Conservation (phyloP, 768 basidiomycete species). For the Panaeolus papilionaceus region DNA sequence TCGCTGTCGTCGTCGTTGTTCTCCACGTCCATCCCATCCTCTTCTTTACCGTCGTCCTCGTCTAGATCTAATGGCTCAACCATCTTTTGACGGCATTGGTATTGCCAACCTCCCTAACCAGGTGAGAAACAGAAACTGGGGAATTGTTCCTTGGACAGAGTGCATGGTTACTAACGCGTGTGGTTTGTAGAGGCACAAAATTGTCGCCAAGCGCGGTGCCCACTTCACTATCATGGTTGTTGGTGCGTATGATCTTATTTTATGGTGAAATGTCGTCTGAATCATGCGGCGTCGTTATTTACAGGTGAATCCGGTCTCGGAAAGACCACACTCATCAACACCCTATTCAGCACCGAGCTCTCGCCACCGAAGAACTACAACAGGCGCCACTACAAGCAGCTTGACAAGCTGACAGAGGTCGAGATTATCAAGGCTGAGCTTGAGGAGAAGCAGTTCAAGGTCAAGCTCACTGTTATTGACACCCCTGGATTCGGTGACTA, state of each 20-base stretch:
- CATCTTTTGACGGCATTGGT: conserved; percentile 80
- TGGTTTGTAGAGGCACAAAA: conserved; percentile 88
- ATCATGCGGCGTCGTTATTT: background rate
- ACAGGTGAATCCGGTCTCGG: conserved; percentile 96
- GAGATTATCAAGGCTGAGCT: conserved; percentile 99
- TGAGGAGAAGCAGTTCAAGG: conserved; percentile 98
- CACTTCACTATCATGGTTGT: conserved; percentile 99
- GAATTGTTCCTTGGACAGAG: background rate
- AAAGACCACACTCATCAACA: conserved; percentile 98
- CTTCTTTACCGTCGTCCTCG: conserved; percentile 29
- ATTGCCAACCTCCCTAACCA: conserved; percentile 99
- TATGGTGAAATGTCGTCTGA: background rate
- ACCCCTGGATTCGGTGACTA: conserved; percentile 99
- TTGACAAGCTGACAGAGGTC: conserved; percentile 98
- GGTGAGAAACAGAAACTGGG: conserved; percentile 49
- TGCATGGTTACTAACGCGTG: conserved; percentile 33
- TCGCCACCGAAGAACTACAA: conserved; percentile 91
- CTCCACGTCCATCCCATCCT: conserved; percentile 30
- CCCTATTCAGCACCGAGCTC: conserved; percentile 97
- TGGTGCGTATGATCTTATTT: conserved; percentile 57
- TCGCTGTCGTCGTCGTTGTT: conserved; percentile 26
- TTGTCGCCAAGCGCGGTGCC: conserved; percentile 95
- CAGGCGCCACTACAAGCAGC: conserved; percentile 90
- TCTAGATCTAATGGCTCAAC: conserved; percentile 47
- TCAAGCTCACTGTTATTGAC: conserved; percentile 98